Conservation (phyloP, 2,329 filamentous ascomycete genomes). For the Pseudogymnoascus sp. region DNA sequence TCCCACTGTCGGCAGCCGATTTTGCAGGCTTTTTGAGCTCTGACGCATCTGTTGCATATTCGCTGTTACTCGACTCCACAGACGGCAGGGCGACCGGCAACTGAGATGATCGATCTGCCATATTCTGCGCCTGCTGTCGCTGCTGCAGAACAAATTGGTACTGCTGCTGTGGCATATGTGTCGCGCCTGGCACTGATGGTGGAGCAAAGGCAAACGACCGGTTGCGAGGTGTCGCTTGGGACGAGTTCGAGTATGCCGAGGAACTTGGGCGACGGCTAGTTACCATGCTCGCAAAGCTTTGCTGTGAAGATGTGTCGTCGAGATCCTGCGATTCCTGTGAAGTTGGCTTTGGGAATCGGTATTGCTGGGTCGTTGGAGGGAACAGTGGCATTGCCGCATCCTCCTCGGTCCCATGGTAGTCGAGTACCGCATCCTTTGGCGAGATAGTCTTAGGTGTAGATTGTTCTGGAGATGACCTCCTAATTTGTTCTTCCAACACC, state of each 20-base stretch:
- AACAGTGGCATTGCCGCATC: constrained; percentile 67
- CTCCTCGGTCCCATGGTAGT: constrained; percentile 70
- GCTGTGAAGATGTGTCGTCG: constrained; percentile 32
- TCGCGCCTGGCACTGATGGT: constrained; percentile 29
- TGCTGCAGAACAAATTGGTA: constrained; percentile 27
- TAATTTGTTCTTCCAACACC: constrained; percentile 33
- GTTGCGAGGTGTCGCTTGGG: constrained; percentile 22
- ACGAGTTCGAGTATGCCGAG: constrained; percentile 26
- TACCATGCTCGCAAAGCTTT: constrained; percentile 36
- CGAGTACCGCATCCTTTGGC: constrained; percentile 81
- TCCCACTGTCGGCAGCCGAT: constrained; percentile 69
- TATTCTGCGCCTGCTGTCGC: constrained; percentile 20
- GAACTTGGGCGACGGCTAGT: constrained; percentile 33
- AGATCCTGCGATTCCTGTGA: constrained; percentile 24
- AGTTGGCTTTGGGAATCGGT: constrained; percentile 22
- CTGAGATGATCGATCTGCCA: constrained; percentile 22
- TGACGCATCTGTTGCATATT: constrained; percentile 28
- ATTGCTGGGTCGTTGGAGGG: constrained; percentile 44
- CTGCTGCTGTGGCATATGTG: constrained; percentile 24
- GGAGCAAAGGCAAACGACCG: constrained; percentile 38
- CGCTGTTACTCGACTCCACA: constrained; percentile 34
- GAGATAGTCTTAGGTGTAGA: constrained; percentile 79
- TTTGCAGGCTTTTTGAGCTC: constrained; percentile 44
- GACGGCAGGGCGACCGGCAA: constrained; percentile 29
- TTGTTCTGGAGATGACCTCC: constrained; percentile 29